Conservation (phyloP, 2,329 filamentous ascomycete genomes). For the Aspergillus uvarum region DNA sequence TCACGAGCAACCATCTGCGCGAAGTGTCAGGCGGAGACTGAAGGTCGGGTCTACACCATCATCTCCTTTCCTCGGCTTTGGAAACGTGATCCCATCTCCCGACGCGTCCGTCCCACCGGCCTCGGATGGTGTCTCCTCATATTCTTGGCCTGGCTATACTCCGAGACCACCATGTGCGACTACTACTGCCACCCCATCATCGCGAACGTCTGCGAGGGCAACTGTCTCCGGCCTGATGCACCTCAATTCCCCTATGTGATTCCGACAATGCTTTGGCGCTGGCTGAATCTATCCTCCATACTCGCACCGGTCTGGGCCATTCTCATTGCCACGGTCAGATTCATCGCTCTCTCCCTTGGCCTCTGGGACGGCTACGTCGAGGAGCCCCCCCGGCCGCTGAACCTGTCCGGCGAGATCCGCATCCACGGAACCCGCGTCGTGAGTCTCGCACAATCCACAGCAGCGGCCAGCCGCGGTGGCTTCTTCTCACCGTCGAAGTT, state of each 20-base stretch:
- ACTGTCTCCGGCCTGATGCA: slow-evolving; percentile 52
- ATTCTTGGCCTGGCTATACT: slow-evolving; percentile 50
- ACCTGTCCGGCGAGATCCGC: slow-evolving; percentile 31
- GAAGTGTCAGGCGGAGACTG: slow-evolving; percentile 23
- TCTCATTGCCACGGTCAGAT: slow-evolving; percentile 29
- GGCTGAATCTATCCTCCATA: slow-evolving; percentile 39
- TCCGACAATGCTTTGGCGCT: slow-evolving; percentile 54
- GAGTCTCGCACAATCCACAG: slow-evolving; percentile 16
- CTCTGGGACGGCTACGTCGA: slow-evolving; percentile 46
- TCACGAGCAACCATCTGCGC: slow-evolving; percentile 22
- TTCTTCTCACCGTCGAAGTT: slow-evolving; percentile 12
- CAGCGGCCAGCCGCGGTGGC: slow-evolving; percentile 8
- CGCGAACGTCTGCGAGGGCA: slow-evolving; percentile 50
- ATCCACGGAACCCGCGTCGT: slow-evolving; percentile 30
- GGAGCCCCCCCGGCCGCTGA: slow-evolving; percentile 28
- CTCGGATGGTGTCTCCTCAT: slow-evolving; percentile 42
- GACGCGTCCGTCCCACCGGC: slow-evolving; percentile 35
- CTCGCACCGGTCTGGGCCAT: slow-evolving; percentile 34
- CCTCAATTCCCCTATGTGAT: slow-evolving; percentile 57
- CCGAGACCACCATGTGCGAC: slow-evolving; percentile 51
- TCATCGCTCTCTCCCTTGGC: slow-evolving; percentile 39
- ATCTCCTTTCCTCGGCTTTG: slow-evolving; percentile 41
- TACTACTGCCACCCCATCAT: slow-evolving; percentile 53
- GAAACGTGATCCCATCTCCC: slow-evolving; percentile 28
- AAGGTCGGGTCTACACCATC: slow-evolving; percentile 32